Base-by-base conservation (phyloP, 2,329 filamentous ascomycete species). In the Talaromyces sp. region DNA sequence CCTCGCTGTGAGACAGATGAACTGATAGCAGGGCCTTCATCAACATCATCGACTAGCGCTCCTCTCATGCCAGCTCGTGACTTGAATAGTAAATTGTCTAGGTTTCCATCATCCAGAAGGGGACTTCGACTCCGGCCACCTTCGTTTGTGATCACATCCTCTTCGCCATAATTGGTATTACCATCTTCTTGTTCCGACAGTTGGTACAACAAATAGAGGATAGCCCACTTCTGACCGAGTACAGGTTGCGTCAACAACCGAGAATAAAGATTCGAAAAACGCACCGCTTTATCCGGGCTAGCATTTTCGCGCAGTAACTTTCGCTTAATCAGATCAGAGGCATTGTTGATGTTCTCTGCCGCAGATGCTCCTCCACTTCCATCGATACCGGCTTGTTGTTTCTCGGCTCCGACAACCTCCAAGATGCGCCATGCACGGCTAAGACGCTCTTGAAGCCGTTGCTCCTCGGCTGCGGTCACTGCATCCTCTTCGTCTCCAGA, bases 141-240 rank as follows among this genome's bases (percentile, higher is more conserved):
- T 3, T 65, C 67, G 15, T 69, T 67, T 25, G 43, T 41, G 13
- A 45, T 15, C 31, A 55, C 48, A 40, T 61, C 64, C 31, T 67
- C 64, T 8, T 63, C 56, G 11, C 63, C 63, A n/a, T 70, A 64
- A 19, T 56, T 35, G 21, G 58, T 62, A 19, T 67, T 65, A 7
- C 62, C 55, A n/a, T 62, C 63, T n/a, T 70, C 66, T 51, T 83
- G 84, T 68, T 92, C 89, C 61, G 89, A 86, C 50, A 97, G 82
- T 66, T 90, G 86, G 71, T 94, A 89, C 41, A 99, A 83, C 41
- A 99, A 85, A 71, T 95, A 95, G 19, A 99, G 80, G 63, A 99
- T 97, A 2, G 89, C 91, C 91, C 92, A 97, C 81, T 99, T 99
- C 73, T 96, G 89, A 67, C 89, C 89, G 45, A 99, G 81, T 5